These are phyloP conservation scores for Polyporus tsugae DNA, from an alignment of 1,284 basidiomycete species.

Conservation along the genomic window DNA sequence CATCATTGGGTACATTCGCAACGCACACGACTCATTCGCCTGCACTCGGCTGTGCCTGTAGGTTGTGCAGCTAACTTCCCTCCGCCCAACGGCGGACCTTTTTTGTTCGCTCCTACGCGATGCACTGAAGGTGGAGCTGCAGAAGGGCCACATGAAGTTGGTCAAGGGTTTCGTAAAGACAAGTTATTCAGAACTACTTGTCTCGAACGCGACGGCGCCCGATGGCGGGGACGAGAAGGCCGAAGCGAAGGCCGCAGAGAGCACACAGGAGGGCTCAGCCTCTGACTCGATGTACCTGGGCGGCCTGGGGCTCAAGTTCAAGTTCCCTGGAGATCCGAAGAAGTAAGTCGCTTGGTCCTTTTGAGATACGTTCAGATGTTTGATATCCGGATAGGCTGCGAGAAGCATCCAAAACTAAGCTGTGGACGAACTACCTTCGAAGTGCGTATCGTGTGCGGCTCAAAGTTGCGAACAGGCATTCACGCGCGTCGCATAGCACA, in stretches of 20 bases:
- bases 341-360: slow-evolving; percentile 63
- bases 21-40: neutral
- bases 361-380: neutral
- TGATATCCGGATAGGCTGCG: slow-evolving; percentile 65
- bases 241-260: slow-evolving; percentile 72
- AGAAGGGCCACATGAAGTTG: slow-evolving; percentile 91
- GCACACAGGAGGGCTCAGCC: slow-evolving; percentile 58
- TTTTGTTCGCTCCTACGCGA: slow-evolving; percentile 93
- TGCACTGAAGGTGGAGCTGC: slow-evolving; percentile 87
- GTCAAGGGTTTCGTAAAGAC: slow-evolving; percentile 93
- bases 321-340: slow-evolving; percentile 93
- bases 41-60: slow-evolving; percentile 42
- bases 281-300: slow-evolving; percentile 77
- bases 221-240: slow-evolving; percentile 74
- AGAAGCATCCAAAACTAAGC: slow-evolving; percentile 96
- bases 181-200: slow-evolving; percentile 94
- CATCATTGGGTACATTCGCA: neutral
- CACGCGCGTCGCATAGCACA: slow-evolving; percentile 59
- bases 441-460: slow-evolving; percentile 54
- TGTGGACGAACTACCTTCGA: slow-evolving; percentile 92
- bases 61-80: slow-evolving; percentile 95
- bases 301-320: slow-evolving; percentile 88
- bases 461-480: slow-evolving; percentile 2
- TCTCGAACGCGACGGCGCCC: slow-evolving; percentile 61
- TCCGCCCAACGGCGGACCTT: slow-evolving; percentile 94